Base-by-base conservation (phyloP, 1,284 basidiomycete species). In the Cutaneotrichosporon sp. region DNA sequence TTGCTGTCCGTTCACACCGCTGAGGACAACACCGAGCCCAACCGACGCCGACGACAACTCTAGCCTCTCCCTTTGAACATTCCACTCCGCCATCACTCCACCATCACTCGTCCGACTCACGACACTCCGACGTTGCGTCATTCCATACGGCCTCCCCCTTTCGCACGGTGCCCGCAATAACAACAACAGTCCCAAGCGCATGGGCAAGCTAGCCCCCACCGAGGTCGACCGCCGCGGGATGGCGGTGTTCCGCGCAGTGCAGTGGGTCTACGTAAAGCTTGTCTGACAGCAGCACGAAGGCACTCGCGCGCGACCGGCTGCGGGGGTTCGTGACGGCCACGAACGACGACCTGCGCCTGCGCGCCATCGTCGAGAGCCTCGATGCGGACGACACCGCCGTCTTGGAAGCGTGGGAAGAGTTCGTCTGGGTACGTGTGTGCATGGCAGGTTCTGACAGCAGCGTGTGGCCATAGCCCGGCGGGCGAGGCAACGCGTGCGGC, bases 401-500 rank as follows among this genome's bases (percentile, higher is more conserved):
- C 16, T n/a, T 50, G 5, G 48, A 47, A 9, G 57, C 57, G 8
- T 59, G 57, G 57, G 57, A 47, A 20, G 35, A 44, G 31, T 43
- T 59, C 20, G 53, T 59, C 3, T 38, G 31, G 35, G 49, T 54
- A 20, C 4, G 55, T 54, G 16, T 17, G 37, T 41, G 14, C 29
- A 31, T n/a, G 29, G 14, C 29, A 14, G 29, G 26, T n/a, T 9
- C 44, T 46, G 9, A 46, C 24, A 8, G 14, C 32, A 46, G 44
- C 44, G 44, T 16, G 14, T 46, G 5, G 44, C 32, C 5, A 42
- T 22, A 24, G 39, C 39, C 24, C 39, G 39, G 12, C 9, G 39
- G 27, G n/a, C 39, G 35, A 7, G 39, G 10, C 38, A 24, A 39
- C 14, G n/a, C n/a, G n/a, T n/a, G n/a, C 38, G 38, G 7, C 34